These are phyloP conservation scores for Vitis riparia DNA, from an alignment of 164 flowering plant species.

Conservation along the genomic window DNA sequence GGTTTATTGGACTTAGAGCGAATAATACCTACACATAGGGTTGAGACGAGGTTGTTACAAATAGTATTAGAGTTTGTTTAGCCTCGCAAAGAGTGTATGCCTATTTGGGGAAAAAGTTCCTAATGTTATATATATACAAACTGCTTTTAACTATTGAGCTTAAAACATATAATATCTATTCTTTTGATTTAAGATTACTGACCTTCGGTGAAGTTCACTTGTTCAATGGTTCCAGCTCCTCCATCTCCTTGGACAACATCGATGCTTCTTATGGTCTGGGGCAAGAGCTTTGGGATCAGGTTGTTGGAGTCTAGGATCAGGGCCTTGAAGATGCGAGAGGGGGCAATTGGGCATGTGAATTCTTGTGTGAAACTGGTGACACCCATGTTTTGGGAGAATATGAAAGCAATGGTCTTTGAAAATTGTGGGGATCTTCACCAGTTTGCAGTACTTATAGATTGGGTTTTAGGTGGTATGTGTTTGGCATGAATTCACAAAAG, in stretches of 20 bases:
- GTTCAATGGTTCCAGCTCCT: conserved; percentile 37
- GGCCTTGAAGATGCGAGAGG: conserved; percentile 34
- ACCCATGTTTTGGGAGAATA: conserved; percentile 23
- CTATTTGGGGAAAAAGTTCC: too few species aligned
- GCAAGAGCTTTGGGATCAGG: conserved; percentile 35
- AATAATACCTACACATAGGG: too few species aligned
- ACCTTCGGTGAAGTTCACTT: conserved; percentile 37
- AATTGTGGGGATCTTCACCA: not conserved
- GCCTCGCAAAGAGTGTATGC: too few species aligned
- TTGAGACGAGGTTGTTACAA: too few species aligned
- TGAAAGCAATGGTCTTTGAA: not conserved
- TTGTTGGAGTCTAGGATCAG: conserved; percentile 32
- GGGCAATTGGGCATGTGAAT: conserved; percentile 20
- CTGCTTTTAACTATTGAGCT: not conserved
- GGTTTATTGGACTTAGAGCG: too few species aligned
- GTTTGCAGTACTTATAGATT: too few species aligned
- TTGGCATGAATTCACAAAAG: too few species aligned
- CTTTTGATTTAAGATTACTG: not conserved
- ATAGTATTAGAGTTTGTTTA: too few species aligned
- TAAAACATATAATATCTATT: not conserved
- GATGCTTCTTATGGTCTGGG: conserved; percentile 23
- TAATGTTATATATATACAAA: too few species aligned
- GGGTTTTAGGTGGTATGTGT: too few species aligned
- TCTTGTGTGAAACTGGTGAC: conserved; percentile 20
- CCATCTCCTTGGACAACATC: conserved; percentile 35